phyloP scores from a whole-genome alignment of 2,329 filamentous ascomycete species.

The Teratosphaeriaceae sp. region DNA sequence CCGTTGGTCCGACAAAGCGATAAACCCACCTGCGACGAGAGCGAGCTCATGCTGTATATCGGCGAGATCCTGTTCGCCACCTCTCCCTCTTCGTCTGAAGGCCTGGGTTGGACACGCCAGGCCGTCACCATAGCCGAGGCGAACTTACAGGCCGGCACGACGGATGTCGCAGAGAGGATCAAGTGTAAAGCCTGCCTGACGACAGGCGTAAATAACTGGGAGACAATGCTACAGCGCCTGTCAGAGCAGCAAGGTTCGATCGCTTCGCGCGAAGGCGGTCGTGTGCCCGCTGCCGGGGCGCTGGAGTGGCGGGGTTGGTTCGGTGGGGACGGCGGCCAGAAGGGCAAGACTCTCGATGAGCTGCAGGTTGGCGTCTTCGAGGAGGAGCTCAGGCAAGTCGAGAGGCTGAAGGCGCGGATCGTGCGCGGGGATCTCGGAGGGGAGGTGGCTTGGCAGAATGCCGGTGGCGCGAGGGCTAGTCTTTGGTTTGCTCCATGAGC shows the following conservation, averaged over 20 bases:
- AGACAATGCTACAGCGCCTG: conserved; percentile 66
- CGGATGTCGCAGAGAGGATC: conserved; percentile 40
- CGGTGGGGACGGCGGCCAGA: conserved; percentile 11
- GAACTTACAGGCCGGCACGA: conserved; percentile 21
- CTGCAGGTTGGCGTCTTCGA: conserved; percentile 10
- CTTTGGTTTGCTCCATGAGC: too few relatives aligned
- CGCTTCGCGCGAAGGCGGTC: conserved; percentile 8
- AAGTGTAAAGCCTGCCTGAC: conserved; percentile 72
- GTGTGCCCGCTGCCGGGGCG: conserved; percentile 10
- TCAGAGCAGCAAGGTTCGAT: conserved; percentile 37
- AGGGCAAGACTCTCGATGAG: conserved; percentile 18
- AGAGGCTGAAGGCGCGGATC: conserved; percentile 17
- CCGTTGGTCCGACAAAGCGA: conserved; percentile 57
- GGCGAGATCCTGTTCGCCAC: conserved; percentile 84
- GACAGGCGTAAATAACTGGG: conserved; percentile 75
- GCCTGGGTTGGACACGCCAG: conserved; percentile 83
- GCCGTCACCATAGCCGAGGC: conserved; percentile 73
- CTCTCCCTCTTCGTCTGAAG: conserved; percentile 48
- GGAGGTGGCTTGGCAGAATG: conserved; percentile 21
- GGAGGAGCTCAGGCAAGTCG: conserved; percentile 15
- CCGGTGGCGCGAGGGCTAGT: conserved; percentile 1
- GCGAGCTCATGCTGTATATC: conserved; percentile 80
- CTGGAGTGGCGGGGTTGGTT: conserved; percentile 23
- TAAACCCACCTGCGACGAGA: conserved; percentile 65
- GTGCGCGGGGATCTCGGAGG: conserved; percentile 17